Evolutionary conservation across 768 basidiomycete genomes (phyloP).

Genomic region (Lentinus tigrinus): DNA sequence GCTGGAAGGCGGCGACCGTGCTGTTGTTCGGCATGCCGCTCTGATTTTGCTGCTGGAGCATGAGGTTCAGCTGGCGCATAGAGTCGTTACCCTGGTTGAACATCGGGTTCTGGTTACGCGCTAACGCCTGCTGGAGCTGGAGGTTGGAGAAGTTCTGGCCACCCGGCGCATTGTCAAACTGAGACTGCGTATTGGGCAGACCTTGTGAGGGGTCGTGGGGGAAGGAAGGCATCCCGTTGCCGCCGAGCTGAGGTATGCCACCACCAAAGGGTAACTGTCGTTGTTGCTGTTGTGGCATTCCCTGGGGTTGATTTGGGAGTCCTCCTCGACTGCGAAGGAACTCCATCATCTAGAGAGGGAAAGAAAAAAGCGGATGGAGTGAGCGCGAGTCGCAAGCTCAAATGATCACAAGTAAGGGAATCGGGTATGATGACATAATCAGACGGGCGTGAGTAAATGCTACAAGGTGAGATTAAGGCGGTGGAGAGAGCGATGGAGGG

Average conservation of each 20-base stretch:
- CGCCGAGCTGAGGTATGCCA: constrained; percentile 5
- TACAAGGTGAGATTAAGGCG: constrained; percentile 19
- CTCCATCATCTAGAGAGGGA: constrained; percentile 15
- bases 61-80: constrained; percentile 26
- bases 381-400: constrained; percentile 11
- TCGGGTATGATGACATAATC: constrained; percentile 30
- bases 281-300: constrained; percentile 8
- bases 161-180: constrained; percentile 8
- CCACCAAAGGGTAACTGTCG: neutral
- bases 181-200: neutral
- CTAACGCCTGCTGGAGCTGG: constrained; percentile 10
- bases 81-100: constrained; percentile 6
- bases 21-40: constrained; percentile 2
- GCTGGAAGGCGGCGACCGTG: constrained; percentile 11
- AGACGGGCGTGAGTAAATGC: constrained; percentile 26
- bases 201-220: constrained; percentile 6
- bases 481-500: constrained; percentile 15
- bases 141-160: constrained; percentile 5
- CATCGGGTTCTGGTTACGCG: constrained; percentile 5
- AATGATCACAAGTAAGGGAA: constrained; percentile 17
- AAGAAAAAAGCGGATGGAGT: neutral
- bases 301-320: constrained; percentile 2
- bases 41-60: constrained; percentile 22
- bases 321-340: constrained; percentile 8
- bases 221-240: constrained; percentile 5